A percentile compares a stretch with the other conserved stretches of the same genome.
Conservation (phyloP, 2,329 filamentous ascomycete genomes). For the Penicillium sp. region DNA sequence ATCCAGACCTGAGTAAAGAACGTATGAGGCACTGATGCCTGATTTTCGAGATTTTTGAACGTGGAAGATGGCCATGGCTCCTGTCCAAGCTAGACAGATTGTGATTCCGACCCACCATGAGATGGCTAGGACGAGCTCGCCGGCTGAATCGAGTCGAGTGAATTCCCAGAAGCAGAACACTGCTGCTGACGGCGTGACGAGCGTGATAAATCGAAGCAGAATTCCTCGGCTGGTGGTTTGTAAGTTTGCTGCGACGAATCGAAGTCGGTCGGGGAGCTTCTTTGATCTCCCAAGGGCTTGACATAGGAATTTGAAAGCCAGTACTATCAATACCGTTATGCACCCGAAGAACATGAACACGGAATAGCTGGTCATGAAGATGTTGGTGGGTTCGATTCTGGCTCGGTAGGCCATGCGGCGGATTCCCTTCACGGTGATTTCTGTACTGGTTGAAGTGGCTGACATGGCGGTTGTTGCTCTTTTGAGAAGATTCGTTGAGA, state of each 20-base stretch:
- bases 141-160: neutral
- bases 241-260: neutral
- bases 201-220: neutral
- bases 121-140: neutral
- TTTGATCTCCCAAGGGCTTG: neutral
- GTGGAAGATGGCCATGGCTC: neutral
- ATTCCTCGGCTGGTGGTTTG: neutral
- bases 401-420: neutral
- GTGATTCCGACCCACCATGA: neutral
- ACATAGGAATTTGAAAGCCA: neutral
- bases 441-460: neutral
- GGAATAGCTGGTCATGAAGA: neutral
- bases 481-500: neutral
- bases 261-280: neutral
- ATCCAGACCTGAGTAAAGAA: neutral
- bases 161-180: neutral
- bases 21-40: neutral
- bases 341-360: neutral
- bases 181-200: neutral
- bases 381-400: neutral
- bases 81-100: neutral
- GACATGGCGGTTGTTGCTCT: neutral
- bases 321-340: neutral
- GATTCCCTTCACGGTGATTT: neutral
- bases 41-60: neutral